A percentile compares a stretch with the other conserved stretches of the same genome.
phyloP scores from a whole-genome alignment of 371 early-diverging fungal genomes.

The Amoeboaphelidium protococcarum region DNA sequence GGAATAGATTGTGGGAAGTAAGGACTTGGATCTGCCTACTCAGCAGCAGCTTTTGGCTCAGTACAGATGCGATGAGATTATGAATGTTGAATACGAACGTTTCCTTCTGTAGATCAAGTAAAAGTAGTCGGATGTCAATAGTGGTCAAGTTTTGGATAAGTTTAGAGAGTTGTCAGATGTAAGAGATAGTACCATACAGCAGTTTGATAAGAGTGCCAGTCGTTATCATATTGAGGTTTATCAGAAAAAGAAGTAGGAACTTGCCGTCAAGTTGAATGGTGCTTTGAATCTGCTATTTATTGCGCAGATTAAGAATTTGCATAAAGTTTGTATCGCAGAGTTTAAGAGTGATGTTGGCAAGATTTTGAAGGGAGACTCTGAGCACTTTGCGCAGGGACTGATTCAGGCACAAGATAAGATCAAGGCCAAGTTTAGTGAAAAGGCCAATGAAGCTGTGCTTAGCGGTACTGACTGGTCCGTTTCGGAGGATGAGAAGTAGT shows the following conservation, averaged over 20 bases:
- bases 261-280: slow-evolving; percentile 40
- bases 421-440: slow-evolving; percentile 11
- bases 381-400: slow-evolving; percentile 27
- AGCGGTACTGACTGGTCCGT: neutral
- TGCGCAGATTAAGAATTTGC: slow-evolving; percentile 59
- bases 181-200: slow-evolving; percentile 24
- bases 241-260: slow-evolving; percentile 48
- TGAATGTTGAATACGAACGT: slow-evolving; percentile 35
- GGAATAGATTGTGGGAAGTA: slow-evolving; percentile 69
- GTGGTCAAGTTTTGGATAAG: slow-evolving; percentile 39
- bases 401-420: slow-evolving; percentile 16
- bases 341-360: slow-evolving; percentile 27
- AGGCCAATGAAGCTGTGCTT: slow-evolving; percentile 8
- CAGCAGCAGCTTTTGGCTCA: slow-evolving; percentile 91
- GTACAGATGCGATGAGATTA: slow-evolving; percentile 92
- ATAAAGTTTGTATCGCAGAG: slow-evolving; percentile 28
- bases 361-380: slow-evolving; percentile 7
- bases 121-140: slow-evolving; percentile 36
- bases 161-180: slow-evolving; percentile 39
- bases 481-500: neutral
- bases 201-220: slow-evolving; percentile 64
- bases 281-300: slow-evolving; percentile 46
- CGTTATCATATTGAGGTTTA: slow-evolving; percentile 77
- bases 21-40: slow-evolving; percentile 86
- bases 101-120: slow-evolving; percentile 30